A percentile compares a stretch with the other conserved stretches of the same genome.
Evolutionary conservation across 306 rosid species (phyloP).

Genomic region (Arachis stenosperma): DNA sequence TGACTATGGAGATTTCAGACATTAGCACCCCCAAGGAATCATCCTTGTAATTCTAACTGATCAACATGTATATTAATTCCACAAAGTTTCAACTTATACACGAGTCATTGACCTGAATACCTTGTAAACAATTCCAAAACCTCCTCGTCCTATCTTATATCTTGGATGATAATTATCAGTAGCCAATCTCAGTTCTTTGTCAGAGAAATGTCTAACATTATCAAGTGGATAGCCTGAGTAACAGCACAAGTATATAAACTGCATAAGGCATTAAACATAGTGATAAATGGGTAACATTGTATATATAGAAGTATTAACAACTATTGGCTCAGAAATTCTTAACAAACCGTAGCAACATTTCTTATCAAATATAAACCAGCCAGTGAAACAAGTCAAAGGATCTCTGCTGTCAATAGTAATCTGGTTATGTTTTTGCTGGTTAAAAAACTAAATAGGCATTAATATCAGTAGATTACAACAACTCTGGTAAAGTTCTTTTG

Average conservation of each 20-base stretch:
- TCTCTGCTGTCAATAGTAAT: slow-evolving; percentile 14
- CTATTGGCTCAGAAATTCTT: slow-evolving; percentile 14
- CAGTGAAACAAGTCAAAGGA: slow-evolving; percentile 27
- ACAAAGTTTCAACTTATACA: slow-evolving; percentile 28
- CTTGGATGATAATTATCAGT: slow-evolving; percentile 74
- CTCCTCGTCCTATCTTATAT: slow-evolving; percentile 88
- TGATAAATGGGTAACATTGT: slow-evolving; percentile 4
- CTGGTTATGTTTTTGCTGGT: slow-evolving; percentile 15
- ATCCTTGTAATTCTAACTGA: slow-evolving; percentile 24
- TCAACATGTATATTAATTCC: slow-evolving; percentile 33
- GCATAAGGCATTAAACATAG: slow-evolving; percentile 15
- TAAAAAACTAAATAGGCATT: slow-evolving; percentile 14
- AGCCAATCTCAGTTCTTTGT: slow-evolving; percentile 71
- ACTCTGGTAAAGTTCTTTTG: not conserved
- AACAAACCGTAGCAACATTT: slow-evolving; percentile 7
- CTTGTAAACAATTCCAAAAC: slow-evolving; percentile 93
- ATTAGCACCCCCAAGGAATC: slow-evolving; percentile 31
- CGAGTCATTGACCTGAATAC: slow-evolving; percentile 46
- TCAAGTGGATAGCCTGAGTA: slow-evolving; percentile 64
- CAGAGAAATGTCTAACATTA: slow-evolving; percentile 61
- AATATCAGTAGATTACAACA: slow-evolving; percentile 3
- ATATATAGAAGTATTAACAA: slow-evolving; percentile 28
- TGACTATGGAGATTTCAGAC: not conserved
- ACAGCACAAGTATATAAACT: slow-evolving; percentile 32
- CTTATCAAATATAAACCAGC: slow-evolving; percentile 6